A percentile compares a stretch with the other conserved stretches of the same genome.
Evolutionary conservation across 2,329 filamentous ascomycete genomes (phyloP).

Genomic region (Ophiostoma novo-ulmi): DNA sequence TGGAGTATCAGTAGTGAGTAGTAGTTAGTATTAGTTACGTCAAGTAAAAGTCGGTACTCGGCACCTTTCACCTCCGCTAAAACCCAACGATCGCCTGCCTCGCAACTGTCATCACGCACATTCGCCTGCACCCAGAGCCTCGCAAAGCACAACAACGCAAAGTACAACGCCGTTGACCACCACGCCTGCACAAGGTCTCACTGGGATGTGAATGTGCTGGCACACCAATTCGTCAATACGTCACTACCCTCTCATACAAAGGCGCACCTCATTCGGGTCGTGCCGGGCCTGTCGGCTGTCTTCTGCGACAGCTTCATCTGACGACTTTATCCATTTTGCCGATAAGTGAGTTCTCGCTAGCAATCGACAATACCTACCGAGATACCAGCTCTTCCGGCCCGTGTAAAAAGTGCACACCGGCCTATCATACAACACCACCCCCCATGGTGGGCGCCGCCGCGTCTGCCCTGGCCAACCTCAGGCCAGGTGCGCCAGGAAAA

Average conservation of each 20-base stretch:
- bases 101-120: neutral
- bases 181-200: neutral
- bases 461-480: constrained; percentile 22
- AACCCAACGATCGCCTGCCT: constrained; percentile 1
- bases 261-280: neutral
- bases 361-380: neutral
- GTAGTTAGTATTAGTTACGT: neutral
- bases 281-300: neutral
- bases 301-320: constrained; percentile 6
- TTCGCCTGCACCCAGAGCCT: neutral
- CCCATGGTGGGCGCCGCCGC: constrained; percentile 18
- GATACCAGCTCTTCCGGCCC: neutral
- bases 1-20: neutral
- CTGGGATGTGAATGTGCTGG: neutral
- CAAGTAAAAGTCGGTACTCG: neutral
- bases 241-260: neutral
- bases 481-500: constrained; percentile 20
- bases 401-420: neutral
- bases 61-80: constrained; percentile 1
- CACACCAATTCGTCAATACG: neutral
- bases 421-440: neutral
- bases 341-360: neutral
- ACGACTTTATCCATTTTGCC: neutral
- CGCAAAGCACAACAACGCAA: neutral
- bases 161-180: neutral